A percentile compares a stretch with the other conserved stretches of the same genome.
These are phyloP conservation scores for Penicillium sp. DNA, from an alignment of 2,329 filamentous ascomycete genomes.

Conservation along the genomic window DNA sequence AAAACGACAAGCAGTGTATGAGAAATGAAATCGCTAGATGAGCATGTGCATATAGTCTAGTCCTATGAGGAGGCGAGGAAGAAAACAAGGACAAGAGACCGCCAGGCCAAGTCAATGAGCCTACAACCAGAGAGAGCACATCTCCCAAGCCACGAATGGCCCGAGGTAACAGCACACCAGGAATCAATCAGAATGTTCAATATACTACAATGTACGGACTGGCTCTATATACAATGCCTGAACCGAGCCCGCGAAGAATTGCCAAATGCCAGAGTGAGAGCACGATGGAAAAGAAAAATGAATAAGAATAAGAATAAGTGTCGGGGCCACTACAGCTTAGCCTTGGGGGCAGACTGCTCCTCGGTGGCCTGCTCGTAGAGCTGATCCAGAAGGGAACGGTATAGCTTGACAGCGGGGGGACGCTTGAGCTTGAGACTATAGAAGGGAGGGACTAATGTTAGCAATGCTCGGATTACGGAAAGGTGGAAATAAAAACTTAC, in stretches of 20 bases:
- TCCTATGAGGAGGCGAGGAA: background rate
- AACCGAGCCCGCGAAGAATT: slow-evolving; percentile 4
- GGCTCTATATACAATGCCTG: slow-evolving; percentile 10
- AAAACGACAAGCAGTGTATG: background rate
- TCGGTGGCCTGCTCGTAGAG: slow-evolving; percentile 58
- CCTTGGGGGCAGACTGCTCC: slow-evolving; percentile 36
- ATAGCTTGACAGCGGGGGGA: slow-evolving; percentile 63
- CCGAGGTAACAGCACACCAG: too few species aligned
- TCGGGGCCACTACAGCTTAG: slow-evolving; percentile 37
- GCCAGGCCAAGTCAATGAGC: background rate
- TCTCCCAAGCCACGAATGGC: too few species aligned
- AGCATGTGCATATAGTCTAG: background rate
- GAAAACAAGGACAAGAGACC: background rate
- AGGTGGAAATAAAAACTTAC: slow-evolving; percentile 43
- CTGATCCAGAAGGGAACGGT: slow-evolving; percentile 56
- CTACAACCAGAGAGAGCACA: background rate
- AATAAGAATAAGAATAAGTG: slow-evolving; percentile 1
- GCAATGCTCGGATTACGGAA: slow-evolving; percentile 2
- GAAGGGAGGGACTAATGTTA: slow-evolving; percentile 11
- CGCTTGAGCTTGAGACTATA: slow-evolving; percentile 68
- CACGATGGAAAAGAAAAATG: background rate
- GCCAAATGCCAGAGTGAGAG: background rate
- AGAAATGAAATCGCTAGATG: background rate
- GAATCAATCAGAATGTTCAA: background rate
- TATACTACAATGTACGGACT: slow-evolving; percentile 13